Evolutionary conservation across 495 filamentous ascomycete genomes (phyloP).

Genomic region (Neurospora sp.): DNA sequence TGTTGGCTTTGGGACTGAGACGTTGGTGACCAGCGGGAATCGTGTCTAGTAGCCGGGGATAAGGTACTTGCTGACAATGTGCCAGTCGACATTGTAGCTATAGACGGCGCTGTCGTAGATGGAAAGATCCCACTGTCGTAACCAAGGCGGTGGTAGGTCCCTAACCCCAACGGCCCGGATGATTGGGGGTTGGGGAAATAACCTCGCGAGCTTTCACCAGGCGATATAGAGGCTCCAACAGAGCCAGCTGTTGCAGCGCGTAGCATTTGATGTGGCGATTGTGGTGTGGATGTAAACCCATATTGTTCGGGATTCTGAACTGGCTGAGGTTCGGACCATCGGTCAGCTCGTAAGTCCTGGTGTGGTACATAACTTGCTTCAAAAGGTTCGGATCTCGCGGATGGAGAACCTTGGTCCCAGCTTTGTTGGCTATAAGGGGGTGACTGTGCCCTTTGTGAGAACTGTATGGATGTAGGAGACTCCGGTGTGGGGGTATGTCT

Average conservation of each 20-base stretch:
- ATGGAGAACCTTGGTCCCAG: conserved; percentile 6
- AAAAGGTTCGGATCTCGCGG: conserved; percentile 9
- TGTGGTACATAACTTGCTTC: neutral
- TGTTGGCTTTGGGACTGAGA: neutral
- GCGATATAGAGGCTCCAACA: neutral
- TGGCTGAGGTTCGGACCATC: conserved; percentile 6
- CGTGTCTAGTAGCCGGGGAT: neutral
- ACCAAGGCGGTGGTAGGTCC: neutral
- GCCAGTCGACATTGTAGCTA: neutral
- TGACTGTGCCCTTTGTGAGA: conserved; percentile 1
- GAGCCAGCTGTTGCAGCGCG: neutral
- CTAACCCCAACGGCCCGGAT: neutral
- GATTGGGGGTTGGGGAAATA: neutral
- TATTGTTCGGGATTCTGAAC: neutral
- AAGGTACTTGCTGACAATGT: neutral
- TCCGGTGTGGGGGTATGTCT: neutral
- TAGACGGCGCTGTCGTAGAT: neutral
- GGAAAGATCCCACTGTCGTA: neutral
- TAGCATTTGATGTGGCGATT: neutral
- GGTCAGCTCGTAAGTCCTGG: conserved; percentile 1
- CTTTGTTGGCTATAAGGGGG: neutral
- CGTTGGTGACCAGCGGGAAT: neutral
- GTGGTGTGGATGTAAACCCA: neutral
- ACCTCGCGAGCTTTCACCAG: neutral
- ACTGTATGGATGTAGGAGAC: neutral